Conservation (phyloP, 2,329 filamentous ascomycete genomes). For the Alternaria angustiovoidea region DNA sequence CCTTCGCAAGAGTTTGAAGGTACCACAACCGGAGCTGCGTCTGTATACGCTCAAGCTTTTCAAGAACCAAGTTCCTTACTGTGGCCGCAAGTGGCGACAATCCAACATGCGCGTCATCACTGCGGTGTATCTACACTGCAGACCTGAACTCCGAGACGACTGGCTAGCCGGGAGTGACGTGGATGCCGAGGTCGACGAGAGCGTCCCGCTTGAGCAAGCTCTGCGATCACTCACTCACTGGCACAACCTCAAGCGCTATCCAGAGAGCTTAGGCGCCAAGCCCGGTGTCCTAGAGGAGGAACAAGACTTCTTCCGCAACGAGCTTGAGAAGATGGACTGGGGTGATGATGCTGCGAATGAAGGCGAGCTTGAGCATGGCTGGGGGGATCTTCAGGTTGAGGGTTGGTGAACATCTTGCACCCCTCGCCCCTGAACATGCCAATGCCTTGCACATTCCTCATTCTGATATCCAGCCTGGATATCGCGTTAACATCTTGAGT, state of each 20-base stretch:
- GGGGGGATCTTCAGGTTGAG: constrained; percentile 39
- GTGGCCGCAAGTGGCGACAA: constrained; percentile 96
- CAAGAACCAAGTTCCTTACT: constrained; percentile 98
- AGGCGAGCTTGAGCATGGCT: constrained; percentile 30
- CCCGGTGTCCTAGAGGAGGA: constrained; percentile 54
- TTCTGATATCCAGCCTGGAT: neutral
- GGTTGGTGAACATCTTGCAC: constrained; percentile 35
- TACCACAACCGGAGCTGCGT: constrained; percentile 85
- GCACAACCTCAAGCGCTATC: constrained; percentile 86
- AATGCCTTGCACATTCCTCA: neutral
- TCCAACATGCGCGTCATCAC: constrained; percentile 99
- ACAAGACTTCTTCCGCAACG: constrained; percentile 58
- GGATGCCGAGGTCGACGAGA: constrained; percentile 92
- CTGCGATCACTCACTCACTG: constrained; percentile 90
- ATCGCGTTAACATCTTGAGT: constrained; percentile 11
- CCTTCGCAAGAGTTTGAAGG: constrained; percentile 87
- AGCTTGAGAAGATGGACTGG: constrained; percentile 61
- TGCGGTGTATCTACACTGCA: constrained; percentile 91
- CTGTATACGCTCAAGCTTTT: constrained; percentile 97
- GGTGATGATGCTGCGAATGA: constrained; percentile 39
- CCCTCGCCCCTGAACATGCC: constrained; percentile 1
- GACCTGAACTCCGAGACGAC: constrained; percentile 91
- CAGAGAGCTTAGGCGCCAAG: constrained; percentile 72
- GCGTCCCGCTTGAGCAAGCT: constrained; percentile 89
- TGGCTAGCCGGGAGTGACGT: constrained; percentile 93